A percentile compares a stretch with the other conserved stretches of the same genome.
These are phyloP conservation scores for Aspergillus hancockii DNA, from an alignment of 495 filamentous ascomycete species.

Conservation along the genomic window DNA sequence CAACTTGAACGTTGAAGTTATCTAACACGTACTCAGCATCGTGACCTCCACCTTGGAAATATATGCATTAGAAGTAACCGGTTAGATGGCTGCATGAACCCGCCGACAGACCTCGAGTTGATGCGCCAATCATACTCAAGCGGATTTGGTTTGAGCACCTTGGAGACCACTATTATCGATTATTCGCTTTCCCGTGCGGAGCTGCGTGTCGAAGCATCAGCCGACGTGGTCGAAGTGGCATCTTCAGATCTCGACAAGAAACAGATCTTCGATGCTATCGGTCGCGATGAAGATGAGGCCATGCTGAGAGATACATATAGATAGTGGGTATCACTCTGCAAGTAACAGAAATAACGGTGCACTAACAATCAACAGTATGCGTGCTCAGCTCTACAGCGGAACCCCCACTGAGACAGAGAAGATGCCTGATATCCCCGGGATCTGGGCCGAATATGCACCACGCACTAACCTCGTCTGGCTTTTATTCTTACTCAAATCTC, in stretches of 20 bases:
- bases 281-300: constrained; percentile 45
- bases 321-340: constrained; percentile 32
- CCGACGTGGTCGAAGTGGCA: constrained; percentile 36
- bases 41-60: constrained; percentile 87
- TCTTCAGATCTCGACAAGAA: constrained; percentile 49
- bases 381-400: constrained; percentile 39
- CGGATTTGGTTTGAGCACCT: constrained; percentile 65
- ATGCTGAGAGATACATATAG: constrained; percentile 43
- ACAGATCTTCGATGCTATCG: constrained; percentile 47
- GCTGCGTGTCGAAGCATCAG: constrained; percentile 27
- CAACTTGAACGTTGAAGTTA: not conserved
- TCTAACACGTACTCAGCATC: constrained; percentile 52
- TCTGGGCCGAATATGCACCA: constrained; percentile 50
- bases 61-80: constrained; percentile 65
- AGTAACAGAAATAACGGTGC: not conserved
- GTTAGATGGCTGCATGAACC: constrained; percentile 34
- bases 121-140: constrained; percentile 31
- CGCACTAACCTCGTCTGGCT: constrained; percentile 54
- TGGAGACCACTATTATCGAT: constrained; percentile 84
- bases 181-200: constrained; percentile 79
- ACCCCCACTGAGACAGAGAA: constrained; percentile 34
- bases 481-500: constrained; percentile 48
- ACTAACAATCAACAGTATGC: constrained; percentile 37
- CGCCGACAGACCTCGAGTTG: constrained; percentile 35
- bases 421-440: constrained; percentile 33